phyloP scores from a whole-genome alignment of 768 basidiomycete species.

The Leccinum pellstonianum region DNA sequence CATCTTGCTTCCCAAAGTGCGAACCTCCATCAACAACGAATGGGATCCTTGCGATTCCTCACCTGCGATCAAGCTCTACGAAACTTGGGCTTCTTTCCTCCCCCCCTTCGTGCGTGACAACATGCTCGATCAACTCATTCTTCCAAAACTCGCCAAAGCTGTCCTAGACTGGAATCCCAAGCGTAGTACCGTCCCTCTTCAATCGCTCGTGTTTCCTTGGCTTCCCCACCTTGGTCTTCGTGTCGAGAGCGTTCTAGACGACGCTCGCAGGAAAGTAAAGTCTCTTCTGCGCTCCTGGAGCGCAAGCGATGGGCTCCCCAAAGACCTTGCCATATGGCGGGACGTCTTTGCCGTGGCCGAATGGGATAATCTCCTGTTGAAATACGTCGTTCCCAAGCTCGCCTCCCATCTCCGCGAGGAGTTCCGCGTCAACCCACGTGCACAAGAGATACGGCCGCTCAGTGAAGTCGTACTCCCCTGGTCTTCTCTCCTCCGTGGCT shows the following conservation, averaged over 20 bases:
- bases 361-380: slow-evolving; percentile 90
- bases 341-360: slow-evolving; percentile 79
- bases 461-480: slow-evolving; percentile 69
- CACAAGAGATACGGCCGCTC: slow-evolving; percentile 85
- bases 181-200: slow-evolving; percentile 58
- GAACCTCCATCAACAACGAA: slow-evolving; percentile 91
- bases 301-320: slow-evolving; percentile 66
- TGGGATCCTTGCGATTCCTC: slow-evolving; percentile 77
- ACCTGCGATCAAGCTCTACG: slow-evolving; percentile 79
- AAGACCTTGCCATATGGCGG: slow-evolving; percentile 79
- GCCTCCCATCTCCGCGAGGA: slow-evolving; percentile 78
- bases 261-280: slow-evolving; percentile 85
- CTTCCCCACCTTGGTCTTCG: slow-evolving; percentile 82
- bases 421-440: slow-evolving; percentile 87
- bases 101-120: slow-evolving; percentile 94
- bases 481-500: slow-evolving; percentile 68
- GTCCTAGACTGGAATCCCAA: slow-evolving; percentile 81
- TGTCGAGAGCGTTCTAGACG: slow-evolving; percentile 81
- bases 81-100: slow-evolving; percentile 83
- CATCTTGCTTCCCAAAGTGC: slow-evolving; percentile 92
- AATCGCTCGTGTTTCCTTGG: slow-evolving; percentile 92
- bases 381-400: slow-evolving; percentile 90
- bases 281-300: slow-evolving; percentile 74
- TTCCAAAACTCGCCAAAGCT: slow-evolving; percentile 88
- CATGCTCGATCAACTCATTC: slow-evolving; percentile 89